phyloP scores from a whole-genome alignment of 148 eudicot genomes.

The Rhododendron vialii region DNA sequence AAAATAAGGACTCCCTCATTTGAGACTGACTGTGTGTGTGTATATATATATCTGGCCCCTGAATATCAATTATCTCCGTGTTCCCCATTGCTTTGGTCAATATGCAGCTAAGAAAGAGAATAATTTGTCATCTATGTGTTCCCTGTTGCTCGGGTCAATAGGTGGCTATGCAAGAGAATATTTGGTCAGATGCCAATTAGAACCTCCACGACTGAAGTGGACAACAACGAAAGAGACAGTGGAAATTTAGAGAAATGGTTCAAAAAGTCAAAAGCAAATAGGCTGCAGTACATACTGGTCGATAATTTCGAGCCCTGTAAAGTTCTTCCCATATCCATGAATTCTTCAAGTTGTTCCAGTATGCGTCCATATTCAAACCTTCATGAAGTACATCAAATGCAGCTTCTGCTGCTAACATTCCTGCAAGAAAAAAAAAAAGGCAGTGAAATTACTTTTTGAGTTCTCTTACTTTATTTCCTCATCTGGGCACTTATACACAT shows the following conservation, averaged over 20 bases:
- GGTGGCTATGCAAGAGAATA: not conserved
- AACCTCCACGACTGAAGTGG: not conserved
- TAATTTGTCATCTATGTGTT: not conserved
- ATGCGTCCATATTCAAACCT: constrained; percentile 56
- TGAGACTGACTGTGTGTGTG: no score
- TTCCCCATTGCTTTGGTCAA: not conserved
- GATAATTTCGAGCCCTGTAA: constrained; percentile 64
- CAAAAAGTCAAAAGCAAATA: constrained; percentile 4
- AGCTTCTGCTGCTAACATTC: constrained; percentile 95
- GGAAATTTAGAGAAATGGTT: not conserved
- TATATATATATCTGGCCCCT: not conserved
- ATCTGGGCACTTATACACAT: not conserved
- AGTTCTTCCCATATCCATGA: constrained; percentile 99
- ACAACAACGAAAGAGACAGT: not conserved
- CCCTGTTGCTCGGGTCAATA: not conserved
- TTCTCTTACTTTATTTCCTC: not conserved
- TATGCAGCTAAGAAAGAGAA: not conserved
- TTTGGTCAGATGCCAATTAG: not conserved
- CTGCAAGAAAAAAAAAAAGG: constrained; percentile 28
- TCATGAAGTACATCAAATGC: constrained; percentile 61
- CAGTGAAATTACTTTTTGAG: not conserved
- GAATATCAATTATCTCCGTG: not conserved
- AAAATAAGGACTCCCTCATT: no score
- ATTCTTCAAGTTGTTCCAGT: constrained; percentile 66
- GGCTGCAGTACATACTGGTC: constrained; percentile 59